Percentiles rank a stretch among this genome's conserved stretches.
Evolutionary conservation across 225 moss, liverwort and hornwort species (phyloP).

Genomic region (Marchantia paleacea): DNA sequence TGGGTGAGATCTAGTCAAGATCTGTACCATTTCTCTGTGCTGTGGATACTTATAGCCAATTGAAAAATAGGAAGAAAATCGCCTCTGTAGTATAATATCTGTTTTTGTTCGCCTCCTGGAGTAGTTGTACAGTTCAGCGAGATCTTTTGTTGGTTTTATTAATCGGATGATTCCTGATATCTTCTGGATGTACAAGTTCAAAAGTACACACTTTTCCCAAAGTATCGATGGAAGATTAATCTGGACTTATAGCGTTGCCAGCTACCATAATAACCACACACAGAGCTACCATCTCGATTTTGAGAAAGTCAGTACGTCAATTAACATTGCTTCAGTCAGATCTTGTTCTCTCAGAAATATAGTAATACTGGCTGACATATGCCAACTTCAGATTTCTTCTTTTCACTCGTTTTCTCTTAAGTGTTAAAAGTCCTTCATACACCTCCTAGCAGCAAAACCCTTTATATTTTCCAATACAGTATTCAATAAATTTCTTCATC

Average conservation of each 20-base stretch:
- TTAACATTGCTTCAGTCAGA: too few species aligned
- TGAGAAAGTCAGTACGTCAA: too few species aligned
- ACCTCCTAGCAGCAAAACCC: too few species aligned
- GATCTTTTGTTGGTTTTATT: neutral
- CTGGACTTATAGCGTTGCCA: neutral
- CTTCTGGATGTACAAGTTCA: neutral
- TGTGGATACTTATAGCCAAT: neutral
- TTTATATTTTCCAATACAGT: too few species aligned
- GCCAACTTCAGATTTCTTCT: too few species aligned
- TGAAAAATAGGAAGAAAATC: neutral
- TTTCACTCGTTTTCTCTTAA: too few species aligned
- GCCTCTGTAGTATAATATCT: neutral
- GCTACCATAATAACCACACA: neutral
- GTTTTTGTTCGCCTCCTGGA: neutral
- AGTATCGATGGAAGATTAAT: too few species aligned
- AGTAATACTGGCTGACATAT: too few species aligned
- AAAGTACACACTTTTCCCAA: neutral
- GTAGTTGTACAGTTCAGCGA: neutral
- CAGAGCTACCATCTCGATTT: neutral
- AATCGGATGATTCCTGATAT: neutral
- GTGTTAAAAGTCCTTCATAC: too few species aligned
- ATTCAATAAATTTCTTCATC: too few species aligned
- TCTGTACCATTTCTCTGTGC: neutral
- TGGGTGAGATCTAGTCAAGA: conserved; percentile 4
- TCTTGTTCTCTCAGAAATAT: too few species aligned